Conservation (phyloP, 2,329 filamentous ascomycete genomes). For the Daldinia eschscholtzii region DNA sequence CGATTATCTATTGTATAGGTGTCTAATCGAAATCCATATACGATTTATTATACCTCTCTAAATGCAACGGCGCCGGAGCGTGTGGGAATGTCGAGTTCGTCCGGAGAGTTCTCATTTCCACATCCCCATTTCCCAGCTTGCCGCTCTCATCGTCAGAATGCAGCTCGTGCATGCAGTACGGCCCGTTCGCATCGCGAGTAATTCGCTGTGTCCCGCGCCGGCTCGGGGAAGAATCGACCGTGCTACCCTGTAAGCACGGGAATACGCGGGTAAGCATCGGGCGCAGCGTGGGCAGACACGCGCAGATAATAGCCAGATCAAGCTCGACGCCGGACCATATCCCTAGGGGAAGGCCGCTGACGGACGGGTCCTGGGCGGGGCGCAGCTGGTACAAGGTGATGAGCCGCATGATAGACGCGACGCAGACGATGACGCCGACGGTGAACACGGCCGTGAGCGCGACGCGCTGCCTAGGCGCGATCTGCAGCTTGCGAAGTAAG, state of each 20-base stretch:
- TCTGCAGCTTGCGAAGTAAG: constrained; percentile 26
- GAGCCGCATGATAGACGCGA: constrained; percentile 40
- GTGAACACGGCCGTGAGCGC: constrained; percentile 35
- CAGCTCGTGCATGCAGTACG: background rate
- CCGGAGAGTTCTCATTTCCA: background rate
- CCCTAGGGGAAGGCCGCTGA: constrained; percentile 32
- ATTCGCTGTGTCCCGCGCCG: background rate
- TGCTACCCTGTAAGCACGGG: constrained; percentile 28
- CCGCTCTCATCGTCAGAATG: background rate
- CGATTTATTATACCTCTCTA: constrained; percentile 17
- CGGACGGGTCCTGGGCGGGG: constrained; percentile 29
- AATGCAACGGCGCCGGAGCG: background rate
- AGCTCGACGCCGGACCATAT: constrained; percentile 43
- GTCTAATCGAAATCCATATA: background rate
- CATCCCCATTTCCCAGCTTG: background rate
- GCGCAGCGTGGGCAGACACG: constrained; percentile 39
- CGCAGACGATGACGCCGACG: constrained; percentile 35
- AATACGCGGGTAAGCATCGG: constrained; percentile 34
- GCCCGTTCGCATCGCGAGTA: background rate
- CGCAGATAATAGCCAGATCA: constrained; percentile 40
- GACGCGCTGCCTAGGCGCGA: constrained; percentile 25
- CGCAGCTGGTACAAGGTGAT: constrained; percentile 25
- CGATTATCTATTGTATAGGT: constrained; percentile 1
- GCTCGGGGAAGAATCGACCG: constrained; percentile 1
- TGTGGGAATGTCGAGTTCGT: background rate